Percentiles rank a stretch among this genome's conserved stretches.
Evolutionary conservation across 2,329 filamentous ascomycete genomes (phyloP).

Genomic region (Diaporthe caulivora): DNA sequence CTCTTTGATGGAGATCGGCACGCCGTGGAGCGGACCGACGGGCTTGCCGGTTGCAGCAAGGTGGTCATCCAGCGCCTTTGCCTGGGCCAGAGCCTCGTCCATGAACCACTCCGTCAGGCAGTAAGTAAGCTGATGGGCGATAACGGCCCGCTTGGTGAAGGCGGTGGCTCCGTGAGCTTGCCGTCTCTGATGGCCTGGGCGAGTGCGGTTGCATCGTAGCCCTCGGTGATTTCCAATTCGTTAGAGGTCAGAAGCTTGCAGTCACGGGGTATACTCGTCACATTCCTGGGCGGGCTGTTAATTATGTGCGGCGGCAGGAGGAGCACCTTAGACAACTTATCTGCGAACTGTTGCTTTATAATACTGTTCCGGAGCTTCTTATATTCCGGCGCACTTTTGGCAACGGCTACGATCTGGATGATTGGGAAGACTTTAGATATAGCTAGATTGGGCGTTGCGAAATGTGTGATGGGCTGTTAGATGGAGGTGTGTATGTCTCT

Average conservation of each 20-base stretch:
- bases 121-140: constrained; percentile 57
- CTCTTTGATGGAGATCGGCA: constrained; percentile 66
- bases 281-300: constrained; percentile 47
- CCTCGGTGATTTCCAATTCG: constrained; percentile 63
- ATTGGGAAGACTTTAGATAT: constrained; percentile 36
- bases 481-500: background rate
- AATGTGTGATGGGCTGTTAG: background rate
- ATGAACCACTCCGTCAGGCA: constrained; percentile 43
- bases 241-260: constrained; percentile 57
- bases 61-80: constrained; percentile 55
- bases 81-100: constrained; percentile 46
- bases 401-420: constrained; percentile 43
- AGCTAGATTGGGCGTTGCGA: background rate
- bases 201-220: constrained; percentile 57
- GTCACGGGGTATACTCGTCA: constrained; percentile 50
- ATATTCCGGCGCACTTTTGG: constrained; percentile 43
- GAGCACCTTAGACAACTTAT: constrained; percentile 48
- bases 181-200: constrained; percentile 52
- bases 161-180: constrained; percentile 54
- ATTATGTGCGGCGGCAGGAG: constrained; percentile 47
- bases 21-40: constrained; percentile 70
- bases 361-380: constrained; percentile 41
- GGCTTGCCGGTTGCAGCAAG: constrained; percentile 53
- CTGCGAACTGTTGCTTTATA: constrained; percentile 47
- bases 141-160: constrained; percentile 59